These are phyloP conservation scores for Phytophthora hybrid DNA, from an alignment of 352 stramenopile genomes.

Conservation along the genomic window DNA sequence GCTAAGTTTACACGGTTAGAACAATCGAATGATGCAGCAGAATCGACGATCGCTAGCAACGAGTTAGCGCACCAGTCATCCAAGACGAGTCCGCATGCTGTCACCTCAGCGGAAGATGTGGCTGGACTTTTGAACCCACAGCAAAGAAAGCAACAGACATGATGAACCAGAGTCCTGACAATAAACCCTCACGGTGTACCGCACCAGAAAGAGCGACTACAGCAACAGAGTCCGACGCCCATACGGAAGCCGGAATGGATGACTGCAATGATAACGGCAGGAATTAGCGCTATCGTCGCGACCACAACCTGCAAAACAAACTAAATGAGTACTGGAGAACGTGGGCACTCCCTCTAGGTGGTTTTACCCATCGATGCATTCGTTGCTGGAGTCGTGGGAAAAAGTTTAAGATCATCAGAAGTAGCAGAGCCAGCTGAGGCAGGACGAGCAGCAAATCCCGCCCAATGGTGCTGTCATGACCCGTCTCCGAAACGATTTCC, in stretches of 20 bases:
- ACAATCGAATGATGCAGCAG: not conserved
- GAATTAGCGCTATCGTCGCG: constrained; percentile 5
- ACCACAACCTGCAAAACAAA: constrained; percentile 7
- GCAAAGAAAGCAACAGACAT: no score
- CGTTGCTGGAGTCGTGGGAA: not conserved
- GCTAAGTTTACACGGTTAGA: not conserved
- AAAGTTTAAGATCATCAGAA: not conserved
- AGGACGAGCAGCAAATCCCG: not conserved
- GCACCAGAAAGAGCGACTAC: constrained; percentile 13
- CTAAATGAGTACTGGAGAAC: not conserved
- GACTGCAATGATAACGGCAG: constrained; percentile 8
- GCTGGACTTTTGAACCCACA: not conserved
- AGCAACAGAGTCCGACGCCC: constrained; percentile 35
- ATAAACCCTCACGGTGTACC: no score
- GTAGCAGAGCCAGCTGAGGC: not conserved
- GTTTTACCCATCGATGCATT: not conserved
- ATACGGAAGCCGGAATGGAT: constrained; percentile 35
- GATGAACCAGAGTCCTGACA: no score
- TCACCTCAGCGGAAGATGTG: not conserved
- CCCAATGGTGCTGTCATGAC: not conserved
- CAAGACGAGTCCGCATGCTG: not conserved
- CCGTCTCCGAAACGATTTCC: not conserved
- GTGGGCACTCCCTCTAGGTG: not conserved
- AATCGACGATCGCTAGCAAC: not conserved
- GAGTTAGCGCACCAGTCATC: not conserved